Base-by-base conservation (phyloP, 2,329 filamentous ascomycete genomes). In the Phaeosphaeriaceae sp. region DNA sequence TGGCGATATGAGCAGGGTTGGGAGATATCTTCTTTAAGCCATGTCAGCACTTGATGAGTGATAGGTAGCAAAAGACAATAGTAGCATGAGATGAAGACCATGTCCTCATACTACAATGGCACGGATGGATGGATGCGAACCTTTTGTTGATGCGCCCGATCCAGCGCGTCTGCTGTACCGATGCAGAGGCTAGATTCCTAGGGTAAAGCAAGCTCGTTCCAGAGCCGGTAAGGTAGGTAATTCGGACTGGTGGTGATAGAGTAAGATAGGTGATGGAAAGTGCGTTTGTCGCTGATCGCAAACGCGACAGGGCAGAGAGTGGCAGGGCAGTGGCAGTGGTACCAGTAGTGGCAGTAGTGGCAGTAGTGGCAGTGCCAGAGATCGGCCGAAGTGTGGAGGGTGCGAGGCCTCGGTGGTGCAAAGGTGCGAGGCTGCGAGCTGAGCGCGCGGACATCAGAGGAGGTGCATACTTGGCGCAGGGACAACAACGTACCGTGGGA, bases 101-200 rank as follows among this genome's bases (percentile, higher is more conserved):
- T 9, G 32, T 34, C 1, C 12, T 6, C 32, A 15, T 12, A 40
- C 13, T 40, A 16, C 37, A 40, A 8, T 23, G 23, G 3, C 11
- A 26, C 52, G 52, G 23, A 26, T 26, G 23, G 23, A 26, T 3
- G 4, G 46, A n/a, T 34, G 28, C 38, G 50, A 49, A 67, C 62
- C 61, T 66, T 60, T 57, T 46, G 53, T 51, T 44, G 37, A 47
- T 51, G 52, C 44, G 47, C 51, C 35, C 41, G 54, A 50, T 47
- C 44, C 42, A 54, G 38, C 43, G 50, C 49, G 56, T 52, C n/a
- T n/a, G n/a, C n/a, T n/a, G n/a, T n/a, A 47, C 41, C 51, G 29
- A 16, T 46, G 45, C 37, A 26, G 43, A 42, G 16, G 20, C 11
- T 46, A 30, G 16, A 17, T 23, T 39, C 36, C 28, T 28, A 29